phyloP scores from a whole-genome alignment of 2,329 filamentous ascomycete species.

The Alternaria panax region DNA sequence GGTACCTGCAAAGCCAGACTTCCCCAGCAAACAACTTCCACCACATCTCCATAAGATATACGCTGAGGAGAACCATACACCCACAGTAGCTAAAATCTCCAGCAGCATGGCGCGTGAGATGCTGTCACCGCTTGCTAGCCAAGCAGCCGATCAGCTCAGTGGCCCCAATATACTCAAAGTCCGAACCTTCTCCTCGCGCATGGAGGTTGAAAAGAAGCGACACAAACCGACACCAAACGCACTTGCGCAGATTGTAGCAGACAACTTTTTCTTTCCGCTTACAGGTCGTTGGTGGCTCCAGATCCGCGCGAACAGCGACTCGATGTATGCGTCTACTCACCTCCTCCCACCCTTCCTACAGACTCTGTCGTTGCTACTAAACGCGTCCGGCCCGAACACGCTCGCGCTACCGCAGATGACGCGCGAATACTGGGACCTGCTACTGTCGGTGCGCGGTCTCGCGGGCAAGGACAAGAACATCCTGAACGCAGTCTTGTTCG shows the following conservation, averaged over 20 bases:
- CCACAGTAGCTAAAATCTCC: slow-evolving; percentile 73
- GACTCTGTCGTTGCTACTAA: slow-evolving; percentile 81
- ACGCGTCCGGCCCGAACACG: slow-evolving; percentile 82
- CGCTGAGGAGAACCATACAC: slow-evolving; percentile 53
- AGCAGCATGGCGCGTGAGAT: slow-evolving; percentile 73
- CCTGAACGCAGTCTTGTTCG: slow-evolving; percentile 77
- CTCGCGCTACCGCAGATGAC: slow-evolving; percentile 81
- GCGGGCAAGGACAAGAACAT: slow-evolving; percentile 66
- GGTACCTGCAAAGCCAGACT: slow-evolving; percentile 57
- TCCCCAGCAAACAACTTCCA: slow-evolving; percentile 83
- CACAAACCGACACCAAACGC: slow-evolving; percentile 74
- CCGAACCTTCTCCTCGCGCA: slow-evolving; percentile 82
- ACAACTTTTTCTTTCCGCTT: slow-evolving; percentile 86
- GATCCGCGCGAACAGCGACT: slow-evolving; percentile 59
- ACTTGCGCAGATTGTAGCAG: slow-evolving; percentile 76
- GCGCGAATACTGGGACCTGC: slow-evolving; percentile 80
- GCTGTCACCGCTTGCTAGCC: slow-evolving; percentile 80
- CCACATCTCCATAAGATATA: slow-evolving; percentile 77
- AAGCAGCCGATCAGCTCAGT: slow-evolving; percentile 78
- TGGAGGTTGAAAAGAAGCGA: slow-evolving; percentile 68
- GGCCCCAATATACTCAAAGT: slow-evolving; percentile 89
- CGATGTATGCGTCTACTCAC: slow-evolving; percentile 75
- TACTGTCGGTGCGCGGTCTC: slow-evolving; percentile 71
- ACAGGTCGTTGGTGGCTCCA: slow-evolving; percentile 78
- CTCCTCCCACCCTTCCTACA: slow-evolving; percentile 83